Evolutionary conservation across 345 rosid species (phyloP).

Genomic region (Aquilaria yunnanensis): DNA sequence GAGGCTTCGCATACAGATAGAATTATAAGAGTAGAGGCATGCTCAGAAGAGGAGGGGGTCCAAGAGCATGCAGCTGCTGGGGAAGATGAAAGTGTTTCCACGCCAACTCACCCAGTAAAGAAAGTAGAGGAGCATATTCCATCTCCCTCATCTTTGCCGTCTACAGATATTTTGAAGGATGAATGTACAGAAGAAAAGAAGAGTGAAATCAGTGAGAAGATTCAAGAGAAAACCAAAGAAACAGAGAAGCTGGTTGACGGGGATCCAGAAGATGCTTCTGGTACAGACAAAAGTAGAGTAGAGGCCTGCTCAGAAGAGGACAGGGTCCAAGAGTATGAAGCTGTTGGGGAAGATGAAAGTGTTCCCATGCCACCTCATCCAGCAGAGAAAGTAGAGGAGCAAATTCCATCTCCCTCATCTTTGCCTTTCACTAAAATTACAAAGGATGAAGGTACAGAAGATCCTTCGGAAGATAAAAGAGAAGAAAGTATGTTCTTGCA

Average conservation of each 20-base stretch:
- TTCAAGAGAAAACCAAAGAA: constrained; percentile 1
- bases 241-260: background rate
- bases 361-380: background rate
- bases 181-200: background rate
- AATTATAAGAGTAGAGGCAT: constrained; percentile 1
- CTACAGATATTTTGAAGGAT: background rate
- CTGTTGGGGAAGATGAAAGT: constrained; percentile 5
- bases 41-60: background rate
- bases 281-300: background rate
- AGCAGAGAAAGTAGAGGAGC: constrained; percentile 4
- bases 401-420: no score
- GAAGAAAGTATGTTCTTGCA: no score
- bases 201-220: background rate
- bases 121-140: background rate
- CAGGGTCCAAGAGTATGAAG: constrained; percentile 1
- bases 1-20: constrained; percentile 4
- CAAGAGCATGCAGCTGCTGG: constrained; percentile 1
- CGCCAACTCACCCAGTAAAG: constrained; percentile 1
- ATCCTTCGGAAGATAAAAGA: background rate
- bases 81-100: constrained; percentile 6
- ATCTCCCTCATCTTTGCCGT: no score
- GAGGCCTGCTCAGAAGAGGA: constrained; percentile 2
- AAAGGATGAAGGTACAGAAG: background rate
- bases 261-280: constrained; percentile 8
- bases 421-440: no score